phyloP scores from a whole-genome alignment of 2,329 filamentous ascomycete genomes.

The Biscogniauxia mediterranea region DNA sequence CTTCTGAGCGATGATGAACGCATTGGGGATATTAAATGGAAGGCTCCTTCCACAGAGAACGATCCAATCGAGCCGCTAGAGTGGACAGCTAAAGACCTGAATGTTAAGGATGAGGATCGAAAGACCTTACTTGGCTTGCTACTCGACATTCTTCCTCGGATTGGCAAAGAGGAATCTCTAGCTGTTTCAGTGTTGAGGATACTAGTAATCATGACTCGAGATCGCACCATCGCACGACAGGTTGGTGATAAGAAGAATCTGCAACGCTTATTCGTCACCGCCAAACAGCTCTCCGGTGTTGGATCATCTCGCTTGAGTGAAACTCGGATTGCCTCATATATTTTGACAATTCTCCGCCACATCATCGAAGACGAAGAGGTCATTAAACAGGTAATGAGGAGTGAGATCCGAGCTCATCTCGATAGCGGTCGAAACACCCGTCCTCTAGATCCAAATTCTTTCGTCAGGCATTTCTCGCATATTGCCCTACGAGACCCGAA shows the following conservation, averaged over 20 bases:
- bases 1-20: constrained; percentile 87
- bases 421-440: constrained; percentile 55
- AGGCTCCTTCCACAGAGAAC: constrained; percentile 49
- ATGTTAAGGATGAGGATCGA: constrained; percentile 65
- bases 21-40: constrained; percentile 73
- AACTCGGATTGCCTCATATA: constrained; percentile 53
- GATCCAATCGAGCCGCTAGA: constrained; percentile 52
- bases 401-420: constrained; percentile 80
- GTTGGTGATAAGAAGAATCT: constrained; percentile 88
- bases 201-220: constrained; percentile 82
- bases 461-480: constrained; percentile 74
- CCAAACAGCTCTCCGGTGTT: constrained; percentile 81
- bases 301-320: constrained; percentile 70
- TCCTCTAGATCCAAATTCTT: constrained; percentile 67
- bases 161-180: constrained; percentile 83
- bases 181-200: constrained; percentile 81
- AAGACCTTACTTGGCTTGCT: constrained; percentile 70
- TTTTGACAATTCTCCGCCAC: constrained; percentile 86
- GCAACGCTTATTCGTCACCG: constrained; percentile 89
- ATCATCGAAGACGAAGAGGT: constrained; percentile 92
- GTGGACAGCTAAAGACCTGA: constrained; percentile 57
- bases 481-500: constrained; percentile 78
- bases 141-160: constrained; percentile 78
- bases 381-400: constrained; percentile 86
- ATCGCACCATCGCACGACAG: constrained; percentile 68